Conservation (phyloP, 2,329 filamentous ascomycete genomes). For the Colletotrichum sansevieriae region DNA sequence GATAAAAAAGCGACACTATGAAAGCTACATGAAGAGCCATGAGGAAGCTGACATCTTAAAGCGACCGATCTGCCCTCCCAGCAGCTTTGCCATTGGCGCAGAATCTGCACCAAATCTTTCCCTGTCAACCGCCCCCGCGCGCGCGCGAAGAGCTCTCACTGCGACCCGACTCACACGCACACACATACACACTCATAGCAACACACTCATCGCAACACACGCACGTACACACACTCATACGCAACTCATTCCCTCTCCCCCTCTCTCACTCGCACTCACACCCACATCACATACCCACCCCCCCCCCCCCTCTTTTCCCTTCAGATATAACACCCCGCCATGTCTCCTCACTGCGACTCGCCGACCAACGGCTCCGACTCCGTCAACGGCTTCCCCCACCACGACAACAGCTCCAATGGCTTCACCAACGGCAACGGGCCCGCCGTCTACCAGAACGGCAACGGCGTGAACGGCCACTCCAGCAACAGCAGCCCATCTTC, state of each 20-base stretch:
- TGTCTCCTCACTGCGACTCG: slow-evolving; percentile 54
- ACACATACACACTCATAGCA: too few relatives aligned
- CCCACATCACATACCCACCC: not conserved
- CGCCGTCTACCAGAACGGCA: slow-evolving; percentile 28
- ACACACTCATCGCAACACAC: not conserved
- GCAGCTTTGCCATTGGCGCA: slow-evolving; percentile 16
- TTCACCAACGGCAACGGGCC: slow-evolving; percentile 39
- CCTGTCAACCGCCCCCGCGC: slow-evolving; percentile 11
- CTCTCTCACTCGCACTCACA: slow-evolving; percentile 8
- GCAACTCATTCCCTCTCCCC: not conserved
- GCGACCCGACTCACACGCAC: slow-evolving; percentile 16
- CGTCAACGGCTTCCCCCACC: slow-evolving; percentile 33
- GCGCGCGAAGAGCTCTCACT: slow-evolving; percentile 1
- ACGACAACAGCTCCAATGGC: slow-evolving; percentile 44
- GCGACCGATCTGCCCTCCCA: slow-evolving; percentile 31
- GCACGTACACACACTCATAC: not conserved
- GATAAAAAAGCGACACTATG: not conserved
- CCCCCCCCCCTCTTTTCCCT: not conserved
- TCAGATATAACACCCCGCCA: slow-evolving; percentile 43
- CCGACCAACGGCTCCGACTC: slow-evolving; percentile 45
- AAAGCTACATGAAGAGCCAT: not conserved
- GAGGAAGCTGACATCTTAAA: slow-evolving; percentile 33
- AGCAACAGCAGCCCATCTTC: not conserved
- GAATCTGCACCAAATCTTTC: slow-evolving; percentile 12
- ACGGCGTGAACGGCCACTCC: slow-evolving; percentile 33